These are phyloP conservation scores for Candida orba DNA, from an alignment of 805 yeast genomes.

Conservation along the genomic window DNA sequence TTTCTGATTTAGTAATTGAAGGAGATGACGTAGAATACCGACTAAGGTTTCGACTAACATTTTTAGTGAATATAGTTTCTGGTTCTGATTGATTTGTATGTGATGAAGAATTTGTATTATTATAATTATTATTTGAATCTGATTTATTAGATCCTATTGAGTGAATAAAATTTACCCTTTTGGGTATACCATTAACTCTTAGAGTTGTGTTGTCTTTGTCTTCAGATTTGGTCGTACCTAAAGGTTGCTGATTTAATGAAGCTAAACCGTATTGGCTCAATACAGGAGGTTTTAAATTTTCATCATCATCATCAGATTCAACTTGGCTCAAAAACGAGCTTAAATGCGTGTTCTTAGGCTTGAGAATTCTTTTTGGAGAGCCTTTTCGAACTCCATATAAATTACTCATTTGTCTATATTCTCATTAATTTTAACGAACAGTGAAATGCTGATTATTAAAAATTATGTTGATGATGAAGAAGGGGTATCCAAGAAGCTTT, in stretches of 20 bases:
- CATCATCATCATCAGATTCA: conserved; percentile 35
- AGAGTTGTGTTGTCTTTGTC: conserved; percentile 8
- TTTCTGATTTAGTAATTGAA: conserved; percentile 20
- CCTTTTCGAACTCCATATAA: not conserved
- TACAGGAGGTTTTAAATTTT: conserved; percentile 51
- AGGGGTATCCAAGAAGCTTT: no score
- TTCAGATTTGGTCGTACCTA: conserved; percentile 3
- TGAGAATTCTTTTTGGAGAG: not conserved
- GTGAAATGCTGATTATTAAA: no score
- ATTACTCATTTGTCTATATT: not conserved
- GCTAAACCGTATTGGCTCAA: conserved; percentile 53
- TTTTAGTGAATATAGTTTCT: conserved; percentile 11
- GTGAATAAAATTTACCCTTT: conserved; percentile 19
- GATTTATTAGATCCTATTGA: conserved; percentile 9
- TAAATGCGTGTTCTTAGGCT: not conserved
- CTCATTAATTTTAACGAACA: no score
- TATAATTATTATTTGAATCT: conserved; percentile 15
- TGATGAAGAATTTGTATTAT: conserved; percentile 17
- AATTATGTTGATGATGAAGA: no score
- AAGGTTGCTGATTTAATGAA: conserved; percentile 30
- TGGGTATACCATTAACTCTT: conserved; percentile 7
- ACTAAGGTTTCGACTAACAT: no score
- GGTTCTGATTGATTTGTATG: conserved; percentile 13
- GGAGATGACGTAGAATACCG: no score
- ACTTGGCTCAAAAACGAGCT: conserved; percentile 11